Evolutionary conservation across 2,329 filamentous ascomycete species (phyloP).

Genomic region (Claviceps paspali): DNA sequence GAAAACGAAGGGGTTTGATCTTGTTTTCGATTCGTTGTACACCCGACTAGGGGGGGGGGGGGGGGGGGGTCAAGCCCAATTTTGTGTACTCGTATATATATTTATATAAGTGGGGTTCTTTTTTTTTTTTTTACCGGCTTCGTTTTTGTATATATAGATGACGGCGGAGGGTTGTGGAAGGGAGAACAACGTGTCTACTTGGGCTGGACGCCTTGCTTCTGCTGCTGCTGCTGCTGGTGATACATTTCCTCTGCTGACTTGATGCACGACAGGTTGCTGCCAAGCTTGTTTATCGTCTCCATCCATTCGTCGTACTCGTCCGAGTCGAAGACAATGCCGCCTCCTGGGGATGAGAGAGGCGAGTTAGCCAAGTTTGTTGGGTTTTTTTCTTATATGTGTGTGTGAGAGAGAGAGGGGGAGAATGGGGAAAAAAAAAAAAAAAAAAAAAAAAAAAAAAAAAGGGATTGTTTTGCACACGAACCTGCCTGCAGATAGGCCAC

Average conservation of each 20-base stretch:
- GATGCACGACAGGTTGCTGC: conserved; percentile 80
- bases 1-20: too few relatives aligned
- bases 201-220: too few relatives aligned
- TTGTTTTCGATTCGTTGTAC: too few relatives aligned
- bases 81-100: too few relatives aligned
- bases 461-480: conserved; percentile 15
- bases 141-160: too few relatives aligned
- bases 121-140: too few relatives aligned
- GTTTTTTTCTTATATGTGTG: neutral
- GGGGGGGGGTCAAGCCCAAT: too few relatives aligned
- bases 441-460: neutral
- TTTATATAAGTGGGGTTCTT: too few relatives aligned
- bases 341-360: conserved; percentile 27
- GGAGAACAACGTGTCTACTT: too few relatives aligned
- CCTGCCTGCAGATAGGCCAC: conserved; percentile 80
- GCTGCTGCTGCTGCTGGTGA: conserved; percentile 18
- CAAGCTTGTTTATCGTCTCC: conserved; percentile 88
- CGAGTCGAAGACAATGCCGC: conserved; percentile 88
- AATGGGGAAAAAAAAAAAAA: neutral
- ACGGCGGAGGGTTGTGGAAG: too few relatives aligned
- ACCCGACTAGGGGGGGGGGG: too few relatives aligned
- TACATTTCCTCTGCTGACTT: conserved; percentile 63
- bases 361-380: neutral
- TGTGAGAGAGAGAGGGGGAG: neutral
- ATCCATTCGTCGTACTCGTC: conserved; percentile 88